Evolutionary conservation across 2,329 filamentous ascomycete species (phyloP), one percentile per base, ranked within the genome.

Genomic region (Xylariales sp.): DNA sequence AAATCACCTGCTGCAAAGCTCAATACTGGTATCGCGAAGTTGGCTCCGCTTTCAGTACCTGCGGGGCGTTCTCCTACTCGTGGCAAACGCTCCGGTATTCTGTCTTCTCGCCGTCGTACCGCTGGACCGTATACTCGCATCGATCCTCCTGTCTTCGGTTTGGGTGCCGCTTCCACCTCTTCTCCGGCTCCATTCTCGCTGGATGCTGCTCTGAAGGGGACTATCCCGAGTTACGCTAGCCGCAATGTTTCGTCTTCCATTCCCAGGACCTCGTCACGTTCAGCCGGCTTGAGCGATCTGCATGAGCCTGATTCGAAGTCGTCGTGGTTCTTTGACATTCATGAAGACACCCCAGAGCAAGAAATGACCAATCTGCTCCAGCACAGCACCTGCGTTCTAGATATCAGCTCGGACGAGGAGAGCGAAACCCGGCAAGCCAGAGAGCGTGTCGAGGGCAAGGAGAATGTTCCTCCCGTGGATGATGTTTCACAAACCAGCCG

Each of bases 321-420:
- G 24, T 74, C 74, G 44, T 96, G 89, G 90, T 85, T 85, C 69
- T 97, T 98, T 59, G 86, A 91, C 45, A 97, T 98, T 56, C 84
- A 96, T 59, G 88, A 95, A 59, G 91, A 98, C 62, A 88, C 87
- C 0, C 79, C 85, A 6, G 87, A 95, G 59, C 86, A 96, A 58
- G 84, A 95, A 59, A 86, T 93, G 64, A 88, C 89, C 54, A 96
- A 95, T 56, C 70, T 95, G 28, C 87, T 97, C 67, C 87, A 96
- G 64, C 91, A 96, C 68, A 85, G 84, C 42, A 91, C 91, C 6
- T 84, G 84, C 49, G 82, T 84, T 0, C 76, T 97, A 3, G 91
- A 97, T 59, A 88, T 97, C 56, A 88, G 82, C 51, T 90, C 88
- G 16, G 90, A 95, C 54, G 90, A 95, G 60, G 86, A 90, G 62